Conservation (phyloP, 192 early-diverging fungal genomes). For the Ramicandelaber brevisporus region DNA sequence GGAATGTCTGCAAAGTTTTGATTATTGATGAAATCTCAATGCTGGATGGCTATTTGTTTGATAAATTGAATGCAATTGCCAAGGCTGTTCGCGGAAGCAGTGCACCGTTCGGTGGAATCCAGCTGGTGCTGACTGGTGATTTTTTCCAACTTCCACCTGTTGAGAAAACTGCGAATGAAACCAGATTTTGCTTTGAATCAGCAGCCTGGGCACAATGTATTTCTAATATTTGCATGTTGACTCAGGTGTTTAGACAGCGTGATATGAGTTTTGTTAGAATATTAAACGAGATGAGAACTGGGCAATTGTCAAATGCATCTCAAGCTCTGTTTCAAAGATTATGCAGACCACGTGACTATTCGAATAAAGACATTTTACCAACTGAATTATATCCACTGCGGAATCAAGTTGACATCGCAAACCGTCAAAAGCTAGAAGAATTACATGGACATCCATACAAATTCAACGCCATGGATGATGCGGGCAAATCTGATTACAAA, state of each 20-base stretch:
- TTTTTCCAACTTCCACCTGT: slow-evolving; percentile 68
- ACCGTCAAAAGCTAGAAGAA: slow-evolving; percentile 19
- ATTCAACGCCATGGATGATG: slow-evolving; percentile 23
- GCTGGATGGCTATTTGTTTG: slow-evolving; percentile 45
- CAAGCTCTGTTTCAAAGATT: slow-evolving; percentile 25
- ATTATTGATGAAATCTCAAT: slow-evolving; percentile 63
- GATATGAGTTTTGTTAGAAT: slow-evolving; percentile 55
- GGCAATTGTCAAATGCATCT: slow-evolving; percentile 31
- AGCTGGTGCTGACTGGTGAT: slow-evolving; percentile 49
- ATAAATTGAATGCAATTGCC: slow-evolving; percentile 47
- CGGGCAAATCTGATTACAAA: too few relatives aligned
- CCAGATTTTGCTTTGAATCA: slow-evolving; percentile 38
- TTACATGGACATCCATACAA: slow-evolving; percentile 19
- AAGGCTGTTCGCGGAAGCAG: slow-evolving; percentile 12
- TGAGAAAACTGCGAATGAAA: slow-evolving; percentile 10
- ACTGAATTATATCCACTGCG: slow-evolving; percentile 53
- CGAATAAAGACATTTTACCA: slow-evolving; percentile 29
- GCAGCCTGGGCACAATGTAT: slow-evolving; percentile 23
- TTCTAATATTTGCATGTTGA: slow-evolving; percentile 30
- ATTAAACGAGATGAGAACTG: slow-evolving; percentile 67
- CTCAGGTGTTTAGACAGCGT: slow-evolving; percentile 63
- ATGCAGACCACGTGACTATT: slow-evolving; percentile 20
- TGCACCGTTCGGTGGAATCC: slow-evolving; percentile 50
- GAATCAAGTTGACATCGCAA: slow-evolving; percentile 53
- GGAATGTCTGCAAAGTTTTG: slow-evolving; percentile 29